Base-by-base conservation (phyloP, 306 rosid species). In the Biancaea sappan region DNA sequence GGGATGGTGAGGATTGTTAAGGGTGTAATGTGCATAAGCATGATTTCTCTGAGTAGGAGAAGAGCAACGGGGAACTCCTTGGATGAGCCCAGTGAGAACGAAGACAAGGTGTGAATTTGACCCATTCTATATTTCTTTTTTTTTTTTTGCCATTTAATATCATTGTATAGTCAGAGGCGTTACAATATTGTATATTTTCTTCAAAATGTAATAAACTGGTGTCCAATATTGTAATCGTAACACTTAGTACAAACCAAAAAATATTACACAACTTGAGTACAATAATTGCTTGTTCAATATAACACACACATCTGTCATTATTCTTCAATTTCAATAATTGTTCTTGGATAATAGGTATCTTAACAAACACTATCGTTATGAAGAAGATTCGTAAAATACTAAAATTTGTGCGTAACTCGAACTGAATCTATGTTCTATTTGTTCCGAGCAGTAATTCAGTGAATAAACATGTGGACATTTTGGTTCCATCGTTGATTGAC, bases 1-100 rank as follows among this genome's bases (percentile, higher is more conserved):
- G 98, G 97, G 47, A 83, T 90, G 84, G 83, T 90, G 0, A 90
- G 81, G 78, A 21, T 80, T 44, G 78, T 81, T 2, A 94, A 86
- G 78, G 79, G 79, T 31, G 21, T 87, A 32, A 16, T 82, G 75
- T 86, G 91, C 91, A 44, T 91, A 22, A 43, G 57, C 2, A 76
- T 77, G 61, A 18, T 84, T 53, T 82, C 67, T 78, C 47, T 77
- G 7, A 72, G 85, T 26, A 81, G 72, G 25, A 82, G 75, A 25
- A 78, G 83, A 74, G 50, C 26, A 38, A 44, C 53, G 14, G 65
- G 6, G 29, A 65, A 62, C 25, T 81, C 80, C 40, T 47, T 24
- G 50, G 72, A 47, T 60, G 65, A 72, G 65, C 10, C 52, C 43
- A 6, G 10, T 22, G 67, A 73, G 28, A 80, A 69, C 47, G 90